phyloP scores from a whole-genome alignment of 2,329 filamentous ascomycete genomes.

The Coleophoma cylindrospora region DNA sequence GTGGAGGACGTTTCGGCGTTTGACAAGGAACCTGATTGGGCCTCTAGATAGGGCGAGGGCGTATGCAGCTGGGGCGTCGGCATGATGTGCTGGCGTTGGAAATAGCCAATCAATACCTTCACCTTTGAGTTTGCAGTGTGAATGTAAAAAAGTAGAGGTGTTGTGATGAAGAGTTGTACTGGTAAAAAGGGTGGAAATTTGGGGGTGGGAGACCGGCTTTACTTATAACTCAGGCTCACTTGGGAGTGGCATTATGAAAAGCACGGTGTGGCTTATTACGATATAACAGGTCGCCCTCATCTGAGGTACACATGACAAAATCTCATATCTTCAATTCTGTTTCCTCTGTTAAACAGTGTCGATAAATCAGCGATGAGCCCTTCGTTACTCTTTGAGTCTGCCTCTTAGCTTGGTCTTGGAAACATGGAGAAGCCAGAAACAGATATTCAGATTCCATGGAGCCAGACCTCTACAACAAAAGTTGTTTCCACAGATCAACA shows the following conservation, averaged over 20 bases:
- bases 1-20: not conserved
- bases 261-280: too few species aligned
- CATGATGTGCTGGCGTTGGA: too few species aligned
- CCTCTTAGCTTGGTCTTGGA: too few species aligned
- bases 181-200: not conserved
- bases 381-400: too few species aligned
- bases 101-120: too few species aligned
- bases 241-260: not conserved
- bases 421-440: too few species aligned
- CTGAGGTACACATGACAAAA: too few species aligned
- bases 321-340: too few species aligned
- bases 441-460: not conserved
- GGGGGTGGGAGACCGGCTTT: not conserved
- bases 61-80: conserved; percentile 4
- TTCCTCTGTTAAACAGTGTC: too few species aligned
- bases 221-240: not conserved
- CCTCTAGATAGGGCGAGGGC: conserved; percentile 2
- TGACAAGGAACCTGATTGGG: conserved; percentile 1
- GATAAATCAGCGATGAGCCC: too few species aligned
- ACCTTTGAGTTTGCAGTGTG: not conserved
- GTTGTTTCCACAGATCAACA: too few species aligned
- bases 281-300: too few species aligned
- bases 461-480: not conserved
- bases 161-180: not conserved
- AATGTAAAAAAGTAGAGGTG: not conserved